phyloP scores from a whole-genome alignment of 2,329 filamentous ascomycete species.

The Pseudonectria buxi region DNA sequence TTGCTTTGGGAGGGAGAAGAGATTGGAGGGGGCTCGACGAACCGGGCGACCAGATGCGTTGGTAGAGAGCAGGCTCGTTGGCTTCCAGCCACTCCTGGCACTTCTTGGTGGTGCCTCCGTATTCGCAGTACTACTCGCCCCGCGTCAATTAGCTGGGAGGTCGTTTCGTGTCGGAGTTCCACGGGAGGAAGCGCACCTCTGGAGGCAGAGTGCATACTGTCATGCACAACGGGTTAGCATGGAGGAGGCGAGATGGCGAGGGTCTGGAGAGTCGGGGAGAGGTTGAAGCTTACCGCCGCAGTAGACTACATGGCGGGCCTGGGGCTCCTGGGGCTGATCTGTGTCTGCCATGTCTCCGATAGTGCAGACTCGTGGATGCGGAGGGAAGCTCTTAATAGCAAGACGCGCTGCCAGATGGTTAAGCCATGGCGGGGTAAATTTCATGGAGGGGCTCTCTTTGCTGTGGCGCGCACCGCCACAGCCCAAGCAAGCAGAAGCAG shows the following conservation, averaged over 20 bases:
- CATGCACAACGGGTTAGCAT: conserved; percentile 2
- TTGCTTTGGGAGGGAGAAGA: not conserved
- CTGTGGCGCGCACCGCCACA: conserved; percentile 2
- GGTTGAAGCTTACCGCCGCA: conserved; percentile 46
- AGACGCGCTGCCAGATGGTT: conserved; percentile 22
- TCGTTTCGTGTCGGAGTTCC: conserved; percentile 5
- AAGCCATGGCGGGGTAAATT: conserved; percentile 31
- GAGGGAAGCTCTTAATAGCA: conserved; percentile 15
- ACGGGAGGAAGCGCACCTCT: conserved; percentile 41
- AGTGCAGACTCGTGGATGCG: conserved; percentile 15
- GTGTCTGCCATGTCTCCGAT: conserved; percentile 44
- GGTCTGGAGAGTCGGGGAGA: not conserved
- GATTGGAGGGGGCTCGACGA: conserved; percentile 18
- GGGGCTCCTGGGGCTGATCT: conserved; percentile 43
- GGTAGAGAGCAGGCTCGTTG: conserved; percentile 66
- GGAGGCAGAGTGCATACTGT: conserved; percentile 59
- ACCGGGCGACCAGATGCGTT: conserved; percentile 81
- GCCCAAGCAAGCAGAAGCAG: no score
- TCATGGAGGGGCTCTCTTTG: conserved; percentile 22
- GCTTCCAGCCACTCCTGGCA: conserved; percentile 92
- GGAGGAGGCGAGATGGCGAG: conserved; percentile 11
- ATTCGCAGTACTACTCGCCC: conserved; percentile 83
- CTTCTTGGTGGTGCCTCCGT: conserved; percentile 92
- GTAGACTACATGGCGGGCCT: conserved; percentile 47
- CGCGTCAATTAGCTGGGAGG: conserved; percentile 16